Evolutionary conservation across 495 filamentous ascomycete species (phyloP).

Genomic region (Lasiosphaeria ovina): DNA sequence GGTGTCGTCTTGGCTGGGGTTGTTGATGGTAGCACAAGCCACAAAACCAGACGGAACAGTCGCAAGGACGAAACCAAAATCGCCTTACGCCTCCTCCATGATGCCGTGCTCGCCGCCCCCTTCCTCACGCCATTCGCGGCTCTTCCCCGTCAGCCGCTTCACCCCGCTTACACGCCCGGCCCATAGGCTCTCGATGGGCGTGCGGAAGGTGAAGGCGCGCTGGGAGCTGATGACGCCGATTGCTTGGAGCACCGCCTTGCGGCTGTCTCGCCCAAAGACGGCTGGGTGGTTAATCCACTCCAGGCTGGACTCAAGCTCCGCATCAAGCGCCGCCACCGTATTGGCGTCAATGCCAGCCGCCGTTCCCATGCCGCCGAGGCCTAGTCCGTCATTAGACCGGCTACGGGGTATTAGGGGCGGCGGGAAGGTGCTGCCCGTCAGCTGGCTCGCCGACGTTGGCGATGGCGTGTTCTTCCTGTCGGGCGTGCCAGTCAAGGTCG

Average conservation of each 20-base stretch:
- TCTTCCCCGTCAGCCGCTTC: conserved; percentile 71
- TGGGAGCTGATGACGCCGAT: conserved; percentile 96
- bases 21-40: no score
- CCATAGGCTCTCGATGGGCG: conserved; percentile 81
- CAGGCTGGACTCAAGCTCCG: conserved; percentile 86
- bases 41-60: no score
- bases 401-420: conserved; percentile 30
- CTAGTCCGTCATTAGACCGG: conserved; percentile 45
- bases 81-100: conserved; percentile 61
- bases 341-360: conserved; percentile 70
- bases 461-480: conserved; percentile 50
- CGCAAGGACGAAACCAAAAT: no score
- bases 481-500: conserved; percentile 42
- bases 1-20: no score
- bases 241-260: conserved; percentile 93
- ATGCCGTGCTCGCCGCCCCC: conserved; percentile 76
- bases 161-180: conserved; percentile 75
- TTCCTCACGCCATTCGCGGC: conserved; percentile 82
- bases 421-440: conserved; percentile 30
- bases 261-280: conserved; percentile 89
- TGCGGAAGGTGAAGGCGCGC: conserved; percentile 90
- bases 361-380: conserved; percentile 60
- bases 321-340: conserved; percentile 83
- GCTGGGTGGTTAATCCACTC: conserved; percentile 99
- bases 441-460: conserved; percentile 48